phyloP scores from a whole-genome alignment of 108 stramenopile species.

The Mayamaea pseudoterrestris region DNA sequence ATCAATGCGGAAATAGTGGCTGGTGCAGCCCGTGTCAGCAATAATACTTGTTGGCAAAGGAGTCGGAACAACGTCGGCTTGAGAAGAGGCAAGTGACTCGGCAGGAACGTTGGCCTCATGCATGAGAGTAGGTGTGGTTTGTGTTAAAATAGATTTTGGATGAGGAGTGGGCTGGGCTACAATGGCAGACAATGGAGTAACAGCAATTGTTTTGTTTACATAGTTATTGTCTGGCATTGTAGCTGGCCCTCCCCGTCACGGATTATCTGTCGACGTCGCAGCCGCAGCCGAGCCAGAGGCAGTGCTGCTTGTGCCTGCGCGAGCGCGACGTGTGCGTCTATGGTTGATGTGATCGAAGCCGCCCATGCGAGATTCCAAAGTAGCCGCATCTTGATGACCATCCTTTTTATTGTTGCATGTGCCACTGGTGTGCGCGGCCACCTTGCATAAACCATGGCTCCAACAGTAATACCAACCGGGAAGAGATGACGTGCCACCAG shows the following conservation, averaged over 20 bases:
- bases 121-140: too few species aligned
- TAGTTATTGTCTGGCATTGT: background rate
- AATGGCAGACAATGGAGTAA: background rate
- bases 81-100: too few species aligned
- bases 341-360: background rate
- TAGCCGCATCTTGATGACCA: slow-evolving; percentile 9
- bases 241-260: background rate
- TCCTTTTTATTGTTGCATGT: slow-evolving; percentile 2
- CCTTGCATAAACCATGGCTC: slow-evolving; percentile 10
- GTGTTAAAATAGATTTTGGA: too few species aligned
- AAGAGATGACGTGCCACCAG: too few species aligned
- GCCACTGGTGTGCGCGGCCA: slow-evolving; percentile 5
- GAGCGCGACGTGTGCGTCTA: background rate
- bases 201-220: background rate
- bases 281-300: too few species aligned
- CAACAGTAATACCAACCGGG: slow-evolving; percentile 17
- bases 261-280: background rate
- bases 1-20: slow-evolving; percentile 1
- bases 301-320: too few species aligned
- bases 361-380: background rate
- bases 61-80: background rate
- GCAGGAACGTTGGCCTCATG: too few species aligned
- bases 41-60: slow-evolving; percentile 1
- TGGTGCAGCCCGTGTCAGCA: slow-evolving; percentile 11
- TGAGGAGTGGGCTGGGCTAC: background rate